These are phyloP conservation scores for Naematelia aurantialba DNA, from an alignment of 768 basidiomycete genomes.

Conservation along the genomic window DNA sequence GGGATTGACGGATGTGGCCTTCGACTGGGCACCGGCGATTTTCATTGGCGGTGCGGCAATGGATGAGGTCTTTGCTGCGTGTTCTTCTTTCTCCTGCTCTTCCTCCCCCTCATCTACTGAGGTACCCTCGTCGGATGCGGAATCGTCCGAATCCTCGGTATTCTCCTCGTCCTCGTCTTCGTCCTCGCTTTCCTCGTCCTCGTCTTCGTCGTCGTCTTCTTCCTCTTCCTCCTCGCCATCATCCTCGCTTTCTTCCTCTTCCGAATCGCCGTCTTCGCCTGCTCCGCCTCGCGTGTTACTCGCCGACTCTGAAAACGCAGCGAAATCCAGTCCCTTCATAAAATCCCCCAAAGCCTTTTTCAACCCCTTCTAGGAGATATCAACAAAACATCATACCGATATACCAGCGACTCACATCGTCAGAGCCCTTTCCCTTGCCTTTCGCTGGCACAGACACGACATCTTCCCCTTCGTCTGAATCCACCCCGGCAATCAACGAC, in stretches of 20 bases:
- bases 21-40: slow-evolving; percentile 49
- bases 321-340: slow-evolving; percentile 48
- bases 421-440: slow-evolving; percentile 15
- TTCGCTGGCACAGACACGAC: slow-evolving; percentile 5
- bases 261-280: slow-evolving; percentile 36
- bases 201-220: slow-evolving; percentile 21
- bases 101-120: slow-evolving; percentile 19
- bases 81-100: slow-evolving; percentile 15
- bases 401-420: slow-evolving; percentile 23
- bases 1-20: slow-evolving; percentile 1
- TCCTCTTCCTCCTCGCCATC: slow-evolving; percentile 36
- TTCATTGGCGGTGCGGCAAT: slow-evolving; percentile 10
- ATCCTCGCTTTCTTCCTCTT: slow-evolving; percentile 23
- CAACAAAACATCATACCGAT: slow-evolving; percentile 5
- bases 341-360: slow-evolving; percentile 44
- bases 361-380: slow-evolving; percentile 32
- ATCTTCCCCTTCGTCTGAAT: slow-evolving; percentile 36
- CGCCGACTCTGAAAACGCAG: slow-evolving; percentile 10
- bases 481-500: slow-evolving; percentile 42
- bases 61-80: background rate
- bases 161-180: slow-evolving; percentile 9
- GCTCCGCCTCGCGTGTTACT: slow-evolving; percentile 47
- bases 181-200: slow-evolving; percentile 8
- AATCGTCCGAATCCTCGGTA: slow-evolving; percentile 21
- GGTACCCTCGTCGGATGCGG: slow-evolving; percentile 3